Evolutionary conservation across 2,329 filamentous ascomycete species (phyloP).

Genomic region (Penicillium sp.): DNA sequence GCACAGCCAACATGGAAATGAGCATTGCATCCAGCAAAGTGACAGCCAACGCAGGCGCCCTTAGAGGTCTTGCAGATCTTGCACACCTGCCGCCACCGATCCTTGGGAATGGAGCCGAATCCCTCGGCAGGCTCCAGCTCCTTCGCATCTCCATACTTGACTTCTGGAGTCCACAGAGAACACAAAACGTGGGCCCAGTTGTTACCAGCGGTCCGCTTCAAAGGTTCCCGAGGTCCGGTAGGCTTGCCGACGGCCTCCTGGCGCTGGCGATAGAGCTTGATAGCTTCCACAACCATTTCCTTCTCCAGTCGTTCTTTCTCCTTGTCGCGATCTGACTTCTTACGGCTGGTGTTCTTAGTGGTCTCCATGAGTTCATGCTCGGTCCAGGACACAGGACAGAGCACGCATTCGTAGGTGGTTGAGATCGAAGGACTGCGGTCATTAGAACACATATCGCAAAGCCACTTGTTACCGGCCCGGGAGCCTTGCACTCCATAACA

Average conservation of each 20-base stretch:
- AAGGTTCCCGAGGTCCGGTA: constrained; percentile 77
- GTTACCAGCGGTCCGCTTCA: constrained; percentile 93
- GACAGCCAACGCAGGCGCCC: constrained; percentile 82
- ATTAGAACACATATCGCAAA: constrained; percentile 93
- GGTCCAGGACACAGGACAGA: constrained; percentile 81
- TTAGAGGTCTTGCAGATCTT: constrained; percentile 74
- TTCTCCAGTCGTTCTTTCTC: constrained; percentile 86
- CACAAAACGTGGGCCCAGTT: constrained; percentile 98
- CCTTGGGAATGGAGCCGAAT: constrained; percentile 74
- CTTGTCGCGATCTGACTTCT: constrained; percentile 88
- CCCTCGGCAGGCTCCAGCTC: constrained; percentile 85
- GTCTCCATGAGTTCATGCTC: constrained; percentile 82
- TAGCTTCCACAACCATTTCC: constrained; percentile 75
- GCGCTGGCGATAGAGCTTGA: constrained; percentile 77
- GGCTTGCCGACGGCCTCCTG: constrained; percentile 85
- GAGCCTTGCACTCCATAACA: constrained; percentile 85
- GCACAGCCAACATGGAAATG: constrained; percentile 88
- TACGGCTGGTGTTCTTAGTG: constrained; percentile 75
- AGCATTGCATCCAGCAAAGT: constrained; percentile 54
- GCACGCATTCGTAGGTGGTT: constrained; percentile 89
- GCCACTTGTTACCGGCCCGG: constrained; percentile 76
- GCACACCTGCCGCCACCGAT: constrained; percentile 75
- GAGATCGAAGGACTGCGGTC: constrained; percentile 90
- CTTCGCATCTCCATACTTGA: constrained; percentile 85
- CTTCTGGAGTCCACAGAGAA: constrained; percentile 86